These are phyloP conservation scores for Rosa chinensis DNA, from an alignment of 306 rosid species.

Conservation along the genomic window DNA sequence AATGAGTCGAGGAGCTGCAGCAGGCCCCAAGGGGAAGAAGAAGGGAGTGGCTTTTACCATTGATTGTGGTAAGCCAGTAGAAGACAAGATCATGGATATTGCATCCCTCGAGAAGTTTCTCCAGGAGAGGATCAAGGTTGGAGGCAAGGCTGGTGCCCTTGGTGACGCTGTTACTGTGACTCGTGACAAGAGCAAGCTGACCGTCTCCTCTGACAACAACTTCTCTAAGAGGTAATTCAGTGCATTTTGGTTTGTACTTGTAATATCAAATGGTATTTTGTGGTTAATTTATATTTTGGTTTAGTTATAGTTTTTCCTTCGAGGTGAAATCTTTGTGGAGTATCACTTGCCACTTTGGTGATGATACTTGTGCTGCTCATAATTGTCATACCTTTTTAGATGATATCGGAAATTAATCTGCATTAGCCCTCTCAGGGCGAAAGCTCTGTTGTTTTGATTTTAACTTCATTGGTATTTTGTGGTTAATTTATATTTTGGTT, in stretches of 20 bases:
- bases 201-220: conserved; percentile 66
- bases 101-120: conserved; percentile 64
- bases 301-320: not conserved
- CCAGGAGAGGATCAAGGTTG: conserved; percentile 59
- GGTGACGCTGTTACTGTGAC: conserved; percentile 71
- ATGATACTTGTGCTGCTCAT: not conserved
- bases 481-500: not conserved
- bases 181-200: conserved; percentile 73
- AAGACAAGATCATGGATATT: conserved; percentile 61
- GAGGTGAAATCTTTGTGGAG: not conserved
- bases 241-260: not conserved
- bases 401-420: not conserved
- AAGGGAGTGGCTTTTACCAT: conserved; percentile 47
- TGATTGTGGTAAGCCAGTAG: conserved; percentile 60
- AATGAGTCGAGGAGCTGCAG: conserved; percentile 53
- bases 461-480: not conserved
- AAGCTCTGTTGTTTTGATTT: not conserved
- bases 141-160: conserved; percentile 75
- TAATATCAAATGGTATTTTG: not conserved
- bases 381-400: too few relatives aligned
- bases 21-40: conserved; percentile 50
- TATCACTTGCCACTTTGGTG: not conserved
- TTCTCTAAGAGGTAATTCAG: conserved; percentile 71
- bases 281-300: not conserved
- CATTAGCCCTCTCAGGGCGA: not conserved